Evolutionary conservation across 345 rosid genomes (phyloP).

Genomic region (Moringa oleifera): DNA sequence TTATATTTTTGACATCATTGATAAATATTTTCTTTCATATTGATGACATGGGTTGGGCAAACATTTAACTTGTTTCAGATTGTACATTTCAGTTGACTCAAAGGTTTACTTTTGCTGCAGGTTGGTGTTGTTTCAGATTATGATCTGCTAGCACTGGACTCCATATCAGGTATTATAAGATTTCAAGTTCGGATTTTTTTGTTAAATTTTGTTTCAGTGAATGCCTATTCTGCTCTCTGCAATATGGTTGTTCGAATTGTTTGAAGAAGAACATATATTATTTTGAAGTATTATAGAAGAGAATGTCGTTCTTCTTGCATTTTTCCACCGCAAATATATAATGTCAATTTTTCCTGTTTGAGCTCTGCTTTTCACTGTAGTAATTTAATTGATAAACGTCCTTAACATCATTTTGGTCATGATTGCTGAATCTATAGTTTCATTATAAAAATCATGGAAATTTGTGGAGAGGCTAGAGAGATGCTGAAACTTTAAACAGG

Average conservation of each 20-base stretch:
- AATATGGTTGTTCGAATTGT: not conserved
- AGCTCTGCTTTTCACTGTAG: not conserved
- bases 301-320: not conserved
- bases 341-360: not conserved
- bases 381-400: too few relatives aligned
- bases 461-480: not conserved
- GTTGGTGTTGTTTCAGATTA: conserved; percentile 98
- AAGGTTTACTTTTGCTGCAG: conserved; percentile 36
- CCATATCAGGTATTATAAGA: conserved; percentile 66
- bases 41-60: not conserved
- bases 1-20: not conserved
- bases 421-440: not conserved
- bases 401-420: not conserved
- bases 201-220: not conserved
- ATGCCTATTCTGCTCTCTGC: conserved; percentile 4
- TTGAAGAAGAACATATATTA: not conserved
- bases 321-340: too few relatives aligned
- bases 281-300: not conserved
- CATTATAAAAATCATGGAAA: not conserved
- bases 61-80: not conserved
- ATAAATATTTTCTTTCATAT: not conserved
- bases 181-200: not conserved
- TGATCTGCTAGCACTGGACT: conserved; percentile 79
- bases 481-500: not conserved
- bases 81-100: conserved; percentile 5